phyloP scores from a whole-genome alignment of 2,329 filamentous ascomycete species.

The Botrytis cinerea region DNA sequence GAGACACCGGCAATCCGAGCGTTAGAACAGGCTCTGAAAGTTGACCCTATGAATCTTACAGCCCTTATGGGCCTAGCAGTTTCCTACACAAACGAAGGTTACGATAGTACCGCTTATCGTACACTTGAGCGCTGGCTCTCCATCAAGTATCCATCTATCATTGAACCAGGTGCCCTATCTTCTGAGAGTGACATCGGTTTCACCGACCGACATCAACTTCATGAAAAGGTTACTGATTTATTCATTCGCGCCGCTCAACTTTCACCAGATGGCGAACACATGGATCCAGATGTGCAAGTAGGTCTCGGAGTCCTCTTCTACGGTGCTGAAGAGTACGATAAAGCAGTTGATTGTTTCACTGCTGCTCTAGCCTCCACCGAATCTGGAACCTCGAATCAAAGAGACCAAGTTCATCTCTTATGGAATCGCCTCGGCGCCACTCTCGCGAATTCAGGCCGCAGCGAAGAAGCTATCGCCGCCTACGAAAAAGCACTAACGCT shows the following conservation, averaged over 20 bases:
- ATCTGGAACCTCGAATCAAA: slow-evolving; percentile 78
- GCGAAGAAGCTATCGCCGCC: slow-evolving; percentile 93
- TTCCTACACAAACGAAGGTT: slow-evolving; percentile 98
- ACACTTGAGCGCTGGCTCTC: slow-evolving; percentile 96
- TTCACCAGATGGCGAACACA: slow-evolving; percentile 87
- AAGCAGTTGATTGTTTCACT: slow-evolving; percentile 97
- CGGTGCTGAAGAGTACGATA: slow-evolving; percentile 95
- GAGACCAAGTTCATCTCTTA: slow-evolving; percentile 84
- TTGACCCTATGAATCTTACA: slow-evolving; percentile 82
- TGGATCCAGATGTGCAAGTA: slow-evolving; percentile 98
- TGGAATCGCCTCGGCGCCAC: slow-evolving; percentile 98
- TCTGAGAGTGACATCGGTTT: slow-evolving; percentile 85
- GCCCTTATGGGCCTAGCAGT: slow-evolving; percentile 95
- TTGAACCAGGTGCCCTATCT: slow-evolving; percentile 67
- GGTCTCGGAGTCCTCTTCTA: slow-evolving; percentile 97
- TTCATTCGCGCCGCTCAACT: slow-evolving; percentile 93
- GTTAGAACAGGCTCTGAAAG: slow-evolving; percentile 83
- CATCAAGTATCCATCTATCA: slow-evolving; percentile 86
- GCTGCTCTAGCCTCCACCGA: slow-evolving; percentile 86
- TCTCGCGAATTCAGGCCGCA: slow-evolving; percentile 88
- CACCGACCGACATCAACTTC: slow-evolving; percentile 85
- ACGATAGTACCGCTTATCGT: slow-evolving; percentile 94
- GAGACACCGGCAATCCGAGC: slow-evolving; percentile 94
- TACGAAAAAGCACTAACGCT: slow-evolving; percentile 91
- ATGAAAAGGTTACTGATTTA: slow-evolving; percentile 83